Evolutionary conservation across 179 eudicot genomes (phyloP), one percentile per base, ranked within the genome.

Genomic region (Corrigiola litoralis): DNA sequence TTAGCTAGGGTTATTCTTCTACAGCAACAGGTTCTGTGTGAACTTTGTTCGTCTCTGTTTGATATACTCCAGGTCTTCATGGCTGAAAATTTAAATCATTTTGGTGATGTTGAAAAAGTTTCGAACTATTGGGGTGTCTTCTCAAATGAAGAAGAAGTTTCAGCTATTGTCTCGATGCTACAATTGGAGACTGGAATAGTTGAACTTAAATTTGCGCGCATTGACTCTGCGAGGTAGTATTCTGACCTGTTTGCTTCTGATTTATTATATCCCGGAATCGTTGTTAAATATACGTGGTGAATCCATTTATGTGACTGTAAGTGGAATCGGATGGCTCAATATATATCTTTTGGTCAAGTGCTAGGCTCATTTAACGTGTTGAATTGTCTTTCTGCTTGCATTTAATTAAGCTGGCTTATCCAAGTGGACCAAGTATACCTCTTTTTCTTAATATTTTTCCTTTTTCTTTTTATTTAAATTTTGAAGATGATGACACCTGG

Each of bases 1-100:
- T 55, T 89, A 65, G 84, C 83, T 58, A 82, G 98, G 79, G 58
- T 80, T n/a, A 58, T 89, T 50, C 78, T 84, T 71, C 38, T 90
- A 56, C 96, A 92, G 67, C 98, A 92, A 73, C 82, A 74, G 59
- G 65, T 89, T 72, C 77, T 89, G 79, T 88, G 82, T 65, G 95
- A 84, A 62, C 82, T 72, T 29, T 89, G 92, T 16, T 89, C 92
- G 51, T 80, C 82, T 72, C 68, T 92, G 63, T 82, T 82, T 77
- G 85, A 92, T 68, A 66, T 85, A 29, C 68, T 92, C 73, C 90
- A 92, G 75, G 95, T 89, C 32, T 85, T 71, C 53, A 66, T 55
- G 32, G 67, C 67, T 67, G 90, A 92, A 77, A 69, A 81, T 75
- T 72, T 86, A 42, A 61, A 67, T 45, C 58, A 61, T 78, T 73